These are phyloP conservation scores for Colletotrichum liriopes DNA, from an alignment of 2,329 filamentous ascomycete species.

Conservation along the genomic window DNA sequence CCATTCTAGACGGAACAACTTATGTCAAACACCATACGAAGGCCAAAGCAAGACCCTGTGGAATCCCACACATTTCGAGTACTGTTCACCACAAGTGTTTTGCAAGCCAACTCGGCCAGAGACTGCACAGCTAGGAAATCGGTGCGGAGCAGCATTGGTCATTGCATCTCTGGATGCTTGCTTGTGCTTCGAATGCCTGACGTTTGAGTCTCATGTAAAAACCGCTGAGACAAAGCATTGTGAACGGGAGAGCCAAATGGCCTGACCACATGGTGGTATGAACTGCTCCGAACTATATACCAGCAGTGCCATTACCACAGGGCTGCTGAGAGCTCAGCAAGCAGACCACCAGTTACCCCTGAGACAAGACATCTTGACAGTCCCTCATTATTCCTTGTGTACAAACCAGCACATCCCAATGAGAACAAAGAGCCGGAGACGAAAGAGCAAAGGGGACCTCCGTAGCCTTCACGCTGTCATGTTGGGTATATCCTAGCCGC, in stretches of 20 bases:
- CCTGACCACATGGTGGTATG: too few relatives aligned
- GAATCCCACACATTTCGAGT: neutral
- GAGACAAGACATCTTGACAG: neutral
- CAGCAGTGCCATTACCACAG: neutral
- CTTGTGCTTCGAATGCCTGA: neutral
- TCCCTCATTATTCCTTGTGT: neutral
- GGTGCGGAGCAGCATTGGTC: neutral
- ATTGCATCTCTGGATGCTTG: neutral
- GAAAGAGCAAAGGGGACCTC: neutral
- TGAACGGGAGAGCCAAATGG: too few relatives aligned
- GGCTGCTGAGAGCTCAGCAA: neutral
- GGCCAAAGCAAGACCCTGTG: neutral
- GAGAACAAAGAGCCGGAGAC: neutral
- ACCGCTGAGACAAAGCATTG: too few relatives aligned
- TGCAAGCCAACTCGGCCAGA: neutral
- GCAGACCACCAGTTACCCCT: neutral
- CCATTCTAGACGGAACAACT: too few relatives aligned
- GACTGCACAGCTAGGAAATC: neutral
- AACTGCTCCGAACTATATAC: neutral
- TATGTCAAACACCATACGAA: too few relatives aligned
- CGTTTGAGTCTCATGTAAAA: too few relatives aligned
- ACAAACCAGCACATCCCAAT: neutral
- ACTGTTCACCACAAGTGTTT: neutral
- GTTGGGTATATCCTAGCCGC: neutral
- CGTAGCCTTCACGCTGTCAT: neutral